These are phyloP conservation scores for Aspergillus pseudonomiae DNA, from an alignment of 2,329 filamentous ascomycete species.

Conservation along the genomic window DNA sequence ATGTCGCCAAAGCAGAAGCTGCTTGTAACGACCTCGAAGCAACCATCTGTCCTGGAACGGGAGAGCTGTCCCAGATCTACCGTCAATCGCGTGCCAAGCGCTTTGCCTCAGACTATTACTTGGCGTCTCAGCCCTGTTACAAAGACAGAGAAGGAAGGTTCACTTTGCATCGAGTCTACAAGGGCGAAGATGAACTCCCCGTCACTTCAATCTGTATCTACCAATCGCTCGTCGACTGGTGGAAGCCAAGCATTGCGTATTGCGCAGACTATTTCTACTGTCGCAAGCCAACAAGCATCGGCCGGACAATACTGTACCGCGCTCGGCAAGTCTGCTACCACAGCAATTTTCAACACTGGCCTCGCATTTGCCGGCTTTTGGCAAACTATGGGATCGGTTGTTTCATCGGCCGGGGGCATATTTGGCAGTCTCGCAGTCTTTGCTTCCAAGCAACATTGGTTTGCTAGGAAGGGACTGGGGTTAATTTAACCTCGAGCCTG, in stretches of 20 bases:
- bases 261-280: neutral
- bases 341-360: slow-evolving; percentile 2
- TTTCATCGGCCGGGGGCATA: slow-evolving; percentile 17
- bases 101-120: neutral
- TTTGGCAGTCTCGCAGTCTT: slow-evolving; percentile 20
- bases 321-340: slow-evolving; percentile 2
- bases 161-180: neutral
- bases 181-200: neutral
- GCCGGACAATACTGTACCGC: neutral
- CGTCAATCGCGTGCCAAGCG: neutral
- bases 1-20: neutral
- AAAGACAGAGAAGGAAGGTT: neutral
- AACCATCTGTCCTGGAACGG: neutral
- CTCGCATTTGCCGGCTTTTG: slow-evolving; percentile 13
- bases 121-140: neutral
- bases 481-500: slow-evolving; percentile 12
- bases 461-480: slow-evolving; percentile 22
- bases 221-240: neutral
- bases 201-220: neutral
- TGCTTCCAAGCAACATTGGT: slow-evolving; percentile 20
- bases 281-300: neutral
- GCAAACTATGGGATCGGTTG: slow-evolving; percentile 12
- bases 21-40: neutral
- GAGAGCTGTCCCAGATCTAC: neutral
- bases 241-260: neutral